phyloP scores from a whole-genome alignment of 1,139 yeast genomes.

The Geotrichum siamense region DNA sequence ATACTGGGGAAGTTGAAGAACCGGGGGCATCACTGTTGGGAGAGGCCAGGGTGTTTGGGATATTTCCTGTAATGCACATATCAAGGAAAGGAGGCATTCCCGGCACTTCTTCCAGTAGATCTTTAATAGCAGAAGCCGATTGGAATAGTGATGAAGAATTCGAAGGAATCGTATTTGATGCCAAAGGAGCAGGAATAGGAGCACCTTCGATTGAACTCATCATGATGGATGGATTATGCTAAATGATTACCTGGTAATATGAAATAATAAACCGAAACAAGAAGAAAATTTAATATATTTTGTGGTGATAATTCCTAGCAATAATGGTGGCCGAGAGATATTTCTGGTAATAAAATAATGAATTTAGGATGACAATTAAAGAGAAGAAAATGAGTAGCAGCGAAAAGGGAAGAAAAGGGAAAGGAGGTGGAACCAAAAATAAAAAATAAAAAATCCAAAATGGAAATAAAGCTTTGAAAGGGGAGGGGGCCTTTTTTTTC shows the following conservation, averaged over 20 bases:
- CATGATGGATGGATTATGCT: no score
- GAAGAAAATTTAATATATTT: no score
- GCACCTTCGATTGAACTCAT: conserved; percentile 15
- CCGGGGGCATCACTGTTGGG: not conserved
- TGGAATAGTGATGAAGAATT: conserved; percentile 53
- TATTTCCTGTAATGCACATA: conserved; percentile 29
- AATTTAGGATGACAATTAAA: no score
- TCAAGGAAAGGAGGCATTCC: conserved; percentile 69
- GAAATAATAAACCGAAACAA: no score
- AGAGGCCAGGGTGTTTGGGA: conserved; percentile 14
- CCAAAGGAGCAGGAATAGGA: conserved; percentile 15
- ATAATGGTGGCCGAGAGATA: no score
- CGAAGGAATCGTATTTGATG: conserved; percentile 14
- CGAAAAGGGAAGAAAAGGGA: not conserved
- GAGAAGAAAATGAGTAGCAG: no score
- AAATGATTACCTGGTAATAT: no score
- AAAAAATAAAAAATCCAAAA: conserved; percentile 1
- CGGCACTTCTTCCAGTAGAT: conserved; percentile 53
- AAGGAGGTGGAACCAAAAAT: not conserved
- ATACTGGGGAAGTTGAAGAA: conserved; percentile 1
- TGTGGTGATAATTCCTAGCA: no score
- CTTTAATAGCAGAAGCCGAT: conserved; percentile 55
- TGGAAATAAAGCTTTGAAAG: conserved; percentile 4
- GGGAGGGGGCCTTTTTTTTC: not conserved
- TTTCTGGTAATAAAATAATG: no score